Conservation (phyloP, 2,329 filamentous ascomycete genomes). For the Alternaria viburni region DNA sequence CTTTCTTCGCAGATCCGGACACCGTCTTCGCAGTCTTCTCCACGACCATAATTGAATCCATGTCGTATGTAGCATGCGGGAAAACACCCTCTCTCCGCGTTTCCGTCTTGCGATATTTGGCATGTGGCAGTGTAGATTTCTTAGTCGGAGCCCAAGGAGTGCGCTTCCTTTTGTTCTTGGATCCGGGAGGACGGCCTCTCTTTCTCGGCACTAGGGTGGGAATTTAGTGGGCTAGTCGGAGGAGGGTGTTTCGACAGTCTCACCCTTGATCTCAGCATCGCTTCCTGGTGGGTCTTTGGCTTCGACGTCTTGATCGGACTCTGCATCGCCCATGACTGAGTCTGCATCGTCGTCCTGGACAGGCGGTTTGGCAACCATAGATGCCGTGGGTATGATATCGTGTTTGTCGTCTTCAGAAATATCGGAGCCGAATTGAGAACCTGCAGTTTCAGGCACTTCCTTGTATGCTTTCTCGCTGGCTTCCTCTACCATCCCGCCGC, state of each 20-base stretch:
- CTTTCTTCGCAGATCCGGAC: not conserved
- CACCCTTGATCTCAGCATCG: constrained; percentile 7
- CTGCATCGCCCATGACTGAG: not conserved
- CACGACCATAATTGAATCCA: not conserved
- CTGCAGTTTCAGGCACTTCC: not conserved
- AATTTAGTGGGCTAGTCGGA: constrained; percentile 10
- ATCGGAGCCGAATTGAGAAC: not conserved
- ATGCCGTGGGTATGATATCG: not conserved
- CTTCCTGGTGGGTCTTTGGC: not conserved
- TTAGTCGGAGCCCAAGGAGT: not conserved
- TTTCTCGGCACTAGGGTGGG: constrained; percentile 1
- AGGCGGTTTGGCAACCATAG: not conserved
- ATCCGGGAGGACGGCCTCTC: constrained; percentile 8
- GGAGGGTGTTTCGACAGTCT: constrained; percentile 7
- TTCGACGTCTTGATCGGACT: not conserved
- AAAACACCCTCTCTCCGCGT: not conserved
- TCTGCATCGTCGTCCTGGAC: not conserved
- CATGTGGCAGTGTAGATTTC: not conserved
- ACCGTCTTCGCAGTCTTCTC: not conserved
- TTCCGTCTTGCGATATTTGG: not conserved
- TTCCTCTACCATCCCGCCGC: constrained; percentile 22
- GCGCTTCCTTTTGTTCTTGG: constrained; percentile 3
- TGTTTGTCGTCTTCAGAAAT: not conserved
- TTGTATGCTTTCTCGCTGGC: constrained; percentile 3
- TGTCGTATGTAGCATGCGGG: not conserved